phyloP scores from a whole-genome alignment of 768 basidiomycete species.

The Cystofilobasidium bisporidii region DNA sequence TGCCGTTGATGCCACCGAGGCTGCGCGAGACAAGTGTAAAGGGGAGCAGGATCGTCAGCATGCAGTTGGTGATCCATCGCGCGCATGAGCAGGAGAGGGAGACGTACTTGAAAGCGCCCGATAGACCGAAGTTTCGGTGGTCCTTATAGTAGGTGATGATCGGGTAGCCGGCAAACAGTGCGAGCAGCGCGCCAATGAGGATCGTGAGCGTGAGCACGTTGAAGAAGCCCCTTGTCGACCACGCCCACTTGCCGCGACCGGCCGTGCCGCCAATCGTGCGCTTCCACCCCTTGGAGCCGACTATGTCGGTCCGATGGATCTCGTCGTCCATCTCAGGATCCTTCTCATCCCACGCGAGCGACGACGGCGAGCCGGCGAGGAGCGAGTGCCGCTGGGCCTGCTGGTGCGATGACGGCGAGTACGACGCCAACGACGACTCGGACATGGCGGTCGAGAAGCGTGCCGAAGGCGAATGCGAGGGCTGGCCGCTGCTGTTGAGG shows the following conservation, averaged over 20 bases:
- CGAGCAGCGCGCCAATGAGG: conserved; percentile 18
- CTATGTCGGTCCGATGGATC: conserved; percentile 21
- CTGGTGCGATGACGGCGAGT: conserved; percentile 9
- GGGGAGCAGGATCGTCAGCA: background rate
- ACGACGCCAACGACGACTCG: conserved; percentile 13
- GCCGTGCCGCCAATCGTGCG: background rate
- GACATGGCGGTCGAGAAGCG: conserved; percentile 23
- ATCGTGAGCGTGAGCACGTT: conserved; percentile 12
- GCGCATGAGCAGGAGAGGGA: too few relatives aligned
- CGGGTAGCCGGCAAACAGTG: conserved; percentile 26
- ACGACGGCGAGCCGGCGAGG: conserved; percentile 2
- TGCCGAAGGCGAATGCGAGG: background rate
- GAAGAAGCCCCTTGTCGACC: conserved; percentile 23
- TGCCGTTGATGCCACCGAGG: conserved; percentile 27
- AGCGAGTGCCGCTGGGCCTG: conserved; percentile 6
- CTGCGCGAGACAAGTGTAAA: background rate
- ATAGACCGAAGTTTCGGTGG: background rate
- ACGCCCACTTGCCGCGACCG: background rate
- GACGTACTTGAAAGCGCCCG: conserved; percentile 20
- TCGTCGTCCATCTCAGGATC: conserved; percentile 28
- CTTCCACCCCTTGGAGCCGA: conserved; percentile 13
- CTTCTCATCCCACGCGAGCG: conserved; percentile 28
- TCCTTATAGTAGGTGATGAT: conserved; percentile 21
- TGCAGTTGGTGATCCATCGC: too few relatives aligned
- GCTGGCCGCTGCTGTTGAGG: conserved; percentile 4